Evolutionary conservation across 495 filamentous ascomycete species (phyloP).

Genomic region (Daldinia decipiens): DNA sequence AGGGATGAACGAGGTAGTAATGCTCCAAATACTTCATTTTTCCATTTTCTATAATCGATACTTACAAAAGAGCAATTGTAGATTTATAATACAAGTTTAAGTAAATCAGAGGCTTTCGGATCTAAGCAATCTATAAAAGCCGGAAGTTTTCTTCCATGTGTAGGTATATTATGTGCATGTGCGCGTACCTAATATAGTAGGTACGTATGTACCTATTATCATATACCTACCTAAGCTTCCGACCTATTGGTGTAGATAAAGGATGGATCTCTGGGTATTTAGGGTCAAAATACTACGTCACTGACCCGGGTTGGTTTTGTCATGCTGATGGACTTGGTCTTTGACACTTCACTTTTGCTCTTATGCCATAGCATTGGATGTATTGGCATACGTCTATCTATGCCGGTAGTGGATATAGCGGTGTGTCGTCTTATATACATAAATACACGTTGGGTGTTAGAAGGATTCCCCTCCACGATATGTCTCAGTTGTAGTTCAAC

Average conservation of each 20-base stretch:
- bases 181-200: constrained; percentile 7
- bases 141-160: constrained; percentile 2
- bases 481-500: constrained; percentile 25
- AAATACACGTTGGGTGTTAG: neutral
- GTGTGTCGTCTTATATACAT: constrained; percentile 16
- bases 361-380: constrained; percentile 12
- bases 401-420: constrained; percentile 11
- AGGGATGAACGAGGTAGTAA: neutral
- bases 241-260: constrained; percentile 3
- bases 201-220: constrained; percentile 16
- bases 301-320: constrained; percentile 22
- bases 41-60: neutral
- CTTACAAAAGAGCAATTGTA: neutral
- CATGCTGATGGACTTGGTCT: constrained; percentile 27
- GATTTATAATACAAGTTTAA: neutral
- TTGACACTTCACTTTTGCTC: constrained; percentile 15
- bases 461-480: constrained; percentile 22
- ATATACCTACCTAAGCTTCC: neutral
- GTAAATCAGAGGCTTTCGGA: neutral
- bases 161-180: neutral
- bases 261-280: constrained; percentile 24
- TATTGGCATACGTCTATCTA: constrained; percentile 14
- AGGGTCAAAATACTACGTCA: constrained; percentile 37
- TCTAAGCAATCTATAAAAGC: neutral
- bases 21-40: neutral